phyloP scores from a whole-genome alignment of 352 stramenopile species.

The Globisporangium emineosum region DNA sequence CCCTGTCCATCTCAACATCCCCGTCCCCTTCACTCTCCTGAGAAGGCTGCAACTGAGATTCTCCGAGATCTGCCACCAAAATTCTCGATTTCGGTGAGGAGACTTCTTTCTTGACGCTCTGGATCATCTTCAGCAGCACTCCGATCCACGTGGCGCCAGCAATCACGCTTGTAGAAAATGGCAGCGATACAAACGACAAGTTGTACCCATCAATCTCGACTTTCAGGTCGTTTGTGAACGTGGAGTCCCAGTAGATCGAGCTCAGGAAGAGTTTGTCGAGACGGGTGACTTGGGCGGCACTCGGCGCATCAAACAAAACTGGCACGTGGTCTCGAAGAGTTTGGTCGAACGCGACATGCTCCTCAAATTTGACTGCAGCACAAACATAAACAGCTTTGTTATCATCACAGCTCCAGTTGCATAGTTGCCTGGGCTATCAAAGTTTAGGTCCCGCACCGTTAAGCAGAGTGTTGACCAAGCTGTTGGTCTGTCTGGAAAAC shows the following conservation, averaged over 20 bases:
- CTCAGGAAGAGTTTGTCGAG: slow-evolving; percentile 37
- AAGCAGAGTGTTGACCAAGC: slow-evolving; percentile 33
- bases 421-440: not conserved
- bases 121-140: slow-evolving; percentile 53
- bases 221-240: slow-evolving; percentile 51
- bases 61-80: not conserved
- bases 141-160: slow-evolving; percentile 50
- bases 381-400: not conserved
- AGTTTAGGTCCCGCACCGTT: slow-evolving; percentile 22
- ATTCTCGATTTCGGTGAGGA: not conserved
- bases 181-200: slow-evolving; percentile 49
- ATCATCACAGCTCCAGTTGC: not conserved
- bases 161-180: slow-evolving; percentile 19
- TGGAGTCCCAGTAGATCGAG: slow-evolving; percentile 32
- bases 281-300: slow-evolving; percentile 26
- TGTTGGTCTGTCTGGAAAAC: slow-evolving; percentile 30
- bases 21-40: not conserved
- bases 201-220: slow-evolving; percentile 48
- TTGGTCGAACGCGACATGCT: slow-evolving; percentile 39
- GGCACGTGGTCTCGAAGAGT: slow-evolving; percentile 34
- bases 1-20: slow-evolving; percentile 10
- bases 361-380: slow-evolving; percentile 24
- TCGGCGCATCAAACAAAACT: slow-evolving; percentile 40
- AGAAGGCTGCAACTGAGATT: not conserved
- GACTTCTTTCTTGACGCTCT: slow-evolving; percentile 29